Evolutionary conservation across 2,329 filamentous ascomycete genomes (phyloP), one percentile per base, ranked within the genome.

Genomic region (Neocucurbitaria cava): DNA sequence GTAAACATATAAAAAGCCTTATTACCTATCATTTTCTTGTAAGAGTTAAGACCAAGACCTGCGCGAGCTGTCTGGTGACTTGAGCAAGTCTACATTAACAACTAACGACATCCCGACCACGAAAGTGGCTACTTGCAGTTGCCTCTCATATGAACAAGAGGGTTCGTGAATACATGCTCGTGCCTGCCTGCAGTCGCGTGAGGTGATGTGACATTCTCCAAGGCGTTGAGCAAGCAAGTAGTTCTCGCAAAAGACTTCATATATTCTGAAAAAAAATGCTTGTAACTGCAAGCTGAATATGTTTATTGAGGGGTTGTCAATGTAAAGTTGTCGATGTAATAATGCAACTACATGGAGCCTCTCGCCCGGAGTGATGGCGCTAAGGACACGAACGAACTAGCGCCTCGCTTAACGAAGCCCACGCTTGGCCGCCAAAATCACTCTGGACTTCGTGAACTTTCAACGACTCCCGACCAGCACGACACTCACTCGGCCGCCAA

Each of bases 401-500:
- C 52, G 46, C 41, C 36, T 55, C 41, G 46, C 42, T 50, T 43
- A 36, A 13, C n/a, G n/a, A n/a, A n/a, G 28, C 52, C 41, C 46
- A 48, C 46, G 35, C 38, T 40, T 40, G 48, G 35, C n/a, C 11
- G 23, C 38, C 46, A 40, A 48, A 48, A 46, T 46, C 36, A n/a
- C 15, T 15, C 21, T 17, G 18, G 7, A 31, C 47, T 56, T 54
- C 33, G 44, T 54, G 56, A 58, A 60, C 53, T 66, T 64, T 59
- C 58, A 62, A 60, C 58, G 56, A 60, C 54, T 52, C 55, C n/a
- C 57, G 61, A 69, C 65, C 68, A 65, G 56, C 49, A 64, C 65
- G 66, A 71, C 65, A 59, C 5, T 49, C 59, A 60, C 5, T 49
- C 59, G 59, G 63, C 66, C 78, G 81, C 80, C 82, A 86, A 75